These are phyloP conservation scores for Esteya vermicola DNA, from an alignment of 2,329 filamentous ascomycete genomes.

Conservation along the genomic window DNA sequence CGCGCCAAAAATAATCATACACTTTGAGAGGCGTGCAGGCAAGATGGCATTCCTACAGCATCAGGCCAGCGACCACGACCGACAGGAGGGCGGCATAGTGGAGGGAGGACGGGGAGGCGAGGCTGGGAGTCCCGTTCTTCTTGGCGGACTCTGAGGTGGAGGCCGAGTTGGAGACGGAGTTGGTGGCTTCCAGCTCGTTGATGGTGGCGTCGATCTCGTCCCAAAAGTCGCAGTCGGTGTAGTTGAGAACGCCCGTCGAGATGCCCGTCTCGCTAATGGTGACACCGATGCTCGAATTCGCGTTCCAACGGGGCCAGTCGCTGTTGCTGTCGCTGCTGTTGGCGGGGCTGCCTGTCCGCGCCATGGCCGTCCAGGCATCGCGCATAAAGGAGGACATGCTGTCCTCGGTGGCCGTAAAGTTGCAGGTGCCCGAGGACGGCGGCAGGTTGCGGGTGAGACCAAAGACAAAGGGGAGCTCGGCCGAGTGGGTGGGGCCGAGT, in stretches of 20 bases:
- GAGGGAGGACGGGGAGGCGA: too few relatives aligned
- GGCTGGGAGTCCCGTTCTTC: too few relatives aligned
- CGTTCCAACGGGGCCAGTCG: background rate
- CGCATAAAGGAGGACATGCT: slow-evolving; percentile 11
- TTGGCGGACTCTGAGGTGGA: too few relatives aligned
- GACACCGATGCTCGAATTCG: background rate
- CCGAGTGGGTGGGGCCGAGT: slow-evolving; percentile 15
- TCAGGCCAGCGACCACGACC: too few relatives aligned
- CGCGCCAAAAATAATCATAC: too few relatives aligned
- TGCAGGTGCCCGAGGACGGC: slow-evolving; percentile 13
- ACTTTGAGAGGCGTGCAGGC: too few relatives aligned
- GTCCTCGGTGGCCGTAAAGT: slow-evolving; percentile 11
- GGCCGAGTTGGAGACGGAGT: too few relatives aligned
- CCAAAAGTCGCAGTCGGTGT: background rate
- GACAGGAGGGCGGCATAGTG: too few relatives aligned
- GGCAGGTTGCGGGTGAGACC: slow-evolving; percentile 10
- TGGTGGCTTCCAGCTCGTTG: background rate
- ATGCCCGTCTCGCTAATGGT: background rate
- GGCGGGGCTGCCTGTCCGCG: slow-evolving; percentile 1
- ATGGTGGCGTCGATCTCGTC: background rate
- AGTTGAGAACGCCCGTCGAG: background rate
- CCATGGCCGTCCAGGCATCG: slow-evolving; percentile 15
- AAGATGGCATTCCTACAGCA: too few relatives aligned
- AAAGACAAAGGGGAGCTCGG: slow-evolving; percentile 18
- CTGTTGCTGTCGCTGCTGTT: background rate